These are phyloP conservation scores for Selaginella moellendorffii DNA, from an alignment of 75 land plant genomes.

Conservation along the genomic window DNA sequence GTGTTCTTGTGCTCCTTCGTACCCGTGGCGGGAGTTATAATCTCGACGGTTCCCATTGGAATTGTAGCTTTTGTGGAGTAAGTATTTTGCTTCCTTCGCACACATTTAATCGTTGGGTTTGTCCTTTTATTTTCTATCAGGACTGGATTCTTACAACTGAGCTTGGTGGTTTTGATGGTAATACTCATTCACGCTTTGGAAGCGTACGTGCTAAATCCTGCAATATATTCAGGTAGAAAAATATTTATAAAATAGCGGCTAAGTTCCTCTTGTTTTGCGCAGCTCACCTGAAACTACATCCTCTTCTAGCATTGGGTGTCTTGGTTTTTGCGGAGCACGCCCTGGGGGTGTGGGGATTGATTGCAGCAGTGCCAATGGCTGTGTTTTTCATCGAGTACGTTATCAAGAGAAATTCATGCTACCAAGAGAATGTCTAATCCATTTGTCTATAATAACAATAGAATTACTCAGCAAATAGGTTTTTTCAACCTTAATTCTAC, in stretches of 20 bases:
- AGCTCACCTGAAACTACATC: constrained; percentile 17
- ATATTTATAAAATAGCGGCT: not conserved
- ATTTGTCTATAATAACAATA: no score
- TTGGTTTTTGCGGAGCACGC: constrained; percentile 17
- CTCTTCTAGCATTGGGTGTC: constrained; percentile 12
- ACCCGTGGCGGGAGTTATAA: constrained; percentile 16
- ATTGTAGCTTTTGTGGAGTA: constrained; percentile 13
- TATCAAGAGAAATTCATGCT: constrained; percentile 8
- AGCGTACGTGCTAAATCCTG: constrained; percentile 16
- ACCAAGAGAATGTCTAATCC: no score
- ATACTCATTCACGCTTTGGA: constrained; percentile 14
- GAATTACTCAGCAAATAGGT: no score
- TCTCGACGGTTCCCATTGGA: constrained; percentile 14
- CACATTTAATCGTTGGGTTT: no score
- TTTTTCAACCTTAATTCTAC: no score
- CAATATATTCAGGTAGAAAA: constrained; percentile 14
- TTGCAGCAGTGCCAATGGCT: constrained; percentile 15
- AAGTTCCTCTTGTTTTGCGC: constrained; percentile 3
- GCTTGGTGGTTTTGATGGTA: constrained; percentile 16
- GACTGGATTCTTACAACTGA: constrained; percentile 10
- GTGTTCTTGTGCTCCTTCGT: constrained; percentile 17
- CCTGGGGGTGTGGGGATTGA: constrained; percentile 14
- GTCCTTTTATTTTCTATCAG: no score
- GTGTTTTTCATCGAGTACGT: constrained; percentile 15
- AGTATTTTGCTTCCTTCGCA: no score